These are phyloP conservation scores for Ajuga chamaepitys DNA, from an alignment of 257 asterid genomes.

Conservation along the genomic window DNA sequence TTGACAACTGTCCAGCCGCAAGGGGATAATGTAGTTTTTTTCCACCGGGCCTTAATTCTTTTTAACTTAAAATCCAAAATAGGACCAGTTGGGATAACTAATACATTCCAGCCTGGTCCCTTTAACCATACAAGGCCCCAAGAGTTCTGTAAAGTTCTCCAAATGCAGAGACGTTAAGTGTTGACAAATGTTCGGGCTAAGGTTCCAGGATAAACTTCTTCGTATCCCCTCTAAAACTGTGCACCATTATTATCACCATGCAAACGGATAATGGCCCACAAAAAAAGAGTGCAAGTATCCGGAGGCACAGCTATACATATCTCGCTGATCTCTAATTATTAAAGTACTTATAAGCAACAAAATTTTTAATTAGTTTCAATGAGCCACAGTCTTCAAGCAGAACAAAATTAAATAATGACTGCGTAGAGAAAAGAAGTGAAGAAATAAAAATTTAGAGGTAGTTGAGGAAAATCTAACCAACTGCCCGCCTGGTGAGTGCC, in stretches of 20 bases:
- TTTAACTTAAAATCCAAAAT: no score
- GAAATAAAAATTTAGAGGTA: neutral
- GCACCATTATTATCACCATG: neutral
- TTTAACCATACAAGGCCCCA: no score
- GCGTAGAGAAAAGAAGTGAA: neutral
- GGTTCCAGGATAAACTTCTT: neutral
- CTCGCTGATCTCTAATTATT: neutral
- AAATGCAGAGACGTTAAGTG: neutral
- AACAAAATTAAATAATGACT: neutral
- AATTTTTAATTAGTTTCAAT: neutral
- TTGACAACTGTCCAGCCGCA: no score
- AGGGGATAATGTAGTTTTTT: no score
- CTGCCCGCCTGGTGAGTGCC: constrained; percentile 96
- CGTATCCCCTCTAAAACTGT: neutral
- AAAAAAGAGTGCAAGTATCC: neutral
- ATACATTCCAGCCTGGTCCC: no score
- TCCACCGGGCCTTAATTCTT: no score
- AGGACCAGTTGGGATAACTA: no score
- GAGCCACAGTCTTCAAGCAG: neutral
- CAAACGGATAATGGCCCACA: neutral
- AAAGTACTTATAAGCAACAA: neutral
- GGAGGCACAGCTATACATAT: neutral
- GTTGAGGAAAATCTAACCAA: constrained; percentile 44
- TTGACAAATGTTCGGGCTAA: no score
- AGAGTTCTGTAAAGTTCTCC: neutral